Conservation (phyloP, 257 asterid species). For the Jaltomata sinuosa region DNA sequence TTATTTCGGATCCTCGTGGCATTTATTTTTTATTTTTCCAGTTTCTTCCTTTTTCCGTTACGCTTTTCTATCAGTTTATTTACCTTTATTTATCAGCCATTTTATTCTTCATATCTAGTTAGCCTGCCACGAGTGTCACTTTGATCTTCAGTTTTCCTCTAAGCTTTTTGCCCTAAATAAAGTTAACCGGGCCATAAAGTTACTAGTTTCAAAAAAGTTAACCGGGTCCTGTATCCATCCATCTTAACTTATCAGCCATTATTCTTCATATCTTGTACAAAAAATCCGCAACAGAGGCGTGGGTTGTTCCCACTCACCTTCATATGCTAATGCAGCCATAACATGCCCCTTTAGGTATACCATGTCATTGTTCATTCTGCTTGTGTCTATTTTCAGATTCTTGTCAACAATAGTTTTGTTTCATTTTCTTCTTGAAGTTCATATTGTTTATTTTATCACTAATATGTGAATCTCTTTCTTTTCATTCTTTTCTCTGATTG, state of each 20-base stretch:
- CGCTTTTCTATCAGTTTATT: constrained; percentile 32
- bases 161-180: neutral
- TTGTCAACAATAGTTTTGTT: neutral
- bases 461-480: neutral
- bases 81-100: constrained; percentile 24
- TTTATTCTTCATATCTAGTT: constrained; percentile 9
- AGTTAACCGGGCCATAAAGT: neutral
- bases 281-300: neutral
- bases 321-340: neutral
- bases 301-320: neutral
- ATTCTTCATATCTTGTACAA: neutral
- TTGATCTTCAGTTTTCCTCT: neutral
- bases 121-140: constrained; percentile 19
- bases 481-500: neutral
- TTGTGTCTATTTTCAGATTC: neutral
- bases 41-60: constrained; percentile 23
- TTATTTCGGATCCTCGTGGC: constrained; percentile 41
- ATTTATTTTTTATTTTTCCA: constrained; percentile 28
- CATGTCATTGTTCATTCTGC: neutral
- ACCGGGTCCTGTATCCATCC: neutral
- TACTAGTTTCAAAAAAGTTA: too few relatives aligned
- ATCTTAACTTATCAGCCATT: neutral
- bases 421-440: neutral
- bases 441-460: neutral
- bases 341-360: neutral